These are phyloP conservation scores for Sarocladium brachiariae DNA, from an alignment of 2,329 filamentous ascomycete genomes.

Conservation along the genomic window DNA sequence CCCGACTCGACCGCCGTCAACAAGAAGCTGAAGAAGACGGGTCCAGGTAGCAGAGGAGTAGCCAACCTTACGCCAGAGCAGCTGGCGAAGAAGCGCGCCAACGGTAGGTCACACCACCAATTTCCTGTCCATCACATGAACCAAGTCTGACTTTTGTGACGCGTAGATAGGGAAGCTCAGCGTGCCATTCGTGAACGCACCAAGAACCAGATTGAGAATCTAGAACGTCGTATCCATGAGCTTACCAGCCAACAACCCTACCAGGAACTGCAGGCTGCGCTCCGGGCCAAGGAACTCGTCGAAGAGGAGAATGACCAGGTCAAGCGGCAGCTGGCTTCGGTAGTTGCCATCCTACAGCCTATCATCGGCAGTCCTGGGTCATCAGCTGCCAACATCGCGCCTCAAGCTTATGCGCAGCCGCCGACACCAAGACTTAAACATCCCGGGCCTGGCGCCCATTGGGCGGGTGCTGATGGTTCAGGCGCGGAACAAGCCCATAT, in stretches of 20 bases:
- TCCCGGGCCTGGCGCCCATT: background rate
- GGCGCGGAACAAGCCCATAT: background rate
- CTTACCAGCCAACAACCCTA: slow-evolving; percentile 76
- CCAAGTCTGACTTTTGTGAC: slow-evolving; percentile 7
- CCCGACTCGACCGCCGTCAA: slow-evolving; percentile 12
- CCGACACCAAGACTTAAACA: background rate
- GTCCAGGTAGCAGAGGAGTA: slow-evolving; percentile 40
- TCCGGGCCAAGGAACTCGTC: slow-evolving; percentile 69
- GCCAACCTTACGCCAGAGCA: slow-evolving; percentile 67
- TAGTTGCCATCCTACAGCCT: slow-evolving; percentile 58
- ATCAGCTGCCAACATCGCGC: background rate
- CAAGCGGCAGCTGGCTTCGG: slow-evolving; percentile 57
- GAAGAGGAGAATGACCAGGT: slow-evolving; percentile 77
- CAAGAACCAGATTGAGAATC: slow-evolving; percentile 67
- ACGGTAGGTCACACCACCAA: slow-evolving; percentile 34
- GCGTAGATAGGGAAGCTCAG: slow-evolving; percentile 71
- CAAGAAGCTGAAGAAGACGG: slow-evolving; percentile 40
- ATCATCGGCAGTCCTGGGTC: slow-evolving; percentile 30
- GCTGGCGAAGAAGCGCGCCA: slow-evolving; percentile 59
- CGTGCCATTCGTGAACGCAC: slow-evolving; percentile 78
- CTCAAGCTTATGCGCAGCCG: background rate
- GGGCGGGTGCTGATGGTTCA: background rate
- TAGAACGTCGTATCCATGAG: slow-evolving; percentile 67
- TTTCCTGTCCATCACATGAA: too few relatives aligned
- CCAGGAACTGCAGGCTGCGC: slow-evolving; percentile 69